Evolutionary conservation across 345 rosid genomes (phyloP).

Genomic region (Eucalyptus brandiana): DNA sequence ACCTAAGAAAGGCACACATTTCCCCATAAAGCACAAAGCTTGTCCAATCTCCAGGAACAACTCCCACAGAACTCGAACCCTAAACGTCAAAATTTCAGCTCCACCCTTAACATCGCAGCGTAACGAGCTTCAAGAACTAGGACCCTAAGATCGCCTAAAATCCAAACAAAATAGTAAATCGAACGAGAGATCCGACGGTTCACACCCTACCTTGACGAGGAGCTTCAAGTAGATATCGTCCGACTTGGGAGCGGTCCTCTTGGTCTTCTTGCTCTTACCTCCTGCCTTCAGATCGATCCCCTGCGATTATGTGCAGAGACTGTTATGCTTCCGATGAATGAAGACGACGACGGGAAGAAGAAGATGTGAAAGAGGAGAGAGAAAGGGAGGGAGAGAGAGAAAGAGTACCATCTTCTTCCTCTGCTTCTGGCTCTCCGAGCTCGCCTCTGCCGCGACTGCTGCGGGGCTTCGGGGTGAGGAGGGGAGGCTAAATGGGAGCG

Average conservation of each 20-base stretch:
- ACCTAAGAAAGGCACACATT: background rate
- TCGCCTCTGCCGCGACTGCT: background rate
- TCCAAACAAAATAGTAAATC: background rate
- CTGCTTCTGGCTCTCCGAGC: background rate
- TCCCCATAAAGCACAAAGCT: background rate
- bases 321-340: background rate
- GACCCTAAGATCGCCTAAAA: background rate
- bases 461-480: background rate
- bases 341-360: background rate
- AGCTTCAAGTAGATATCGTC: constrained; percentile 72
- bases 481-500: background rate
- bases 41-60: background rate
- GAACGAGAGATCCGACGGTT: background rate
- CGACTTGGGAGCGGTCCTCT: constrained; percentile 60
- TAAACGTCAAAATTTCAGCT: background rate
- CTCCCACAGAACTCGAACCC: background rate
- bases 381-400: background rate
- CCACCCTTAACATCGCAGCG: background rate
- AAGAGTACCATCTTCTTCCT: background rate
- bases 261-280: constrained; percentile 68
- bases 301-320: constrained; percentile 1
- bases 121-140: background rate
- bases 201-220: constrained; percentile 49
- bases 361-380: background rate
- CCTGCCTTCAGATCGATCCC: constrained; percentile 73